Conservation (phyloP, 2,329 filamentous ascomycete genomes). For the Septoria linicola region DNA sequence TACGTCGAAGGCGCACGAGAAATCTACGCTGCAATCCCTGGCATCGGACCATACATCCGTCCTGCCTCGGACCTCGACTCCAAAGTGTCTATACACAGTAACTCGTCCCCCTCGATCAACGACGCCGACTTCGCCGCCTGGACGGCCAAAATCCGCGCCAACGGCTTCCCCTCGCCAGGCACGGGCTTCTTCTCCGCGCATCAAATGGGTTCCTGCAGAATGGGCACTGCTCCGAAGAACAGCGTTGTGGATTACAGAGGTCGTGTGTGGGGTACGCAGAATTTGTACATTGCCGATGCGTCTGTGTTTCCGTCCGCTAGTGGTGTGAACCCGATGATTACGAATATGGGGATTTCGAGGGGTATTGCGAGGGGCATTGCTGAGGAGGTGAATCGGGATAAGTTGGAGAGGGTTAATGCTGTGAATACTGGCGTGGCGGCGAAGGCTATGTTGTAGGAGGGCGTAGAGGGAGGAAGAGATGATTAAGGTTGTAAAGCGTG, state of each 20-base stretch:
- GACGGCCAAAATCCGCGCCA: slow-evolving; percentile 54
- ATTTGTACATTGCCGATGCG: slow-evolving; percentile 69
- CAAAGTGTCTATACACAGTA: slow-evolving; percentile 24
- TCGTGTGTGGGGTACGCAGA: slow-evolving; percentile 62
- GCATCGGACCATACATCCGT: slow-evolving; percentile 63
- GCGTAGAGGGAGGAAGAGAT: not conserved
- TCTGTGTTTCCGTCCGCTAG: slow-evolving; percentile 74
- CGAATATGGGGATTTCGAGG: slow-evolving; percentile 68
- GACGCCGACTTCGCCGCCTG: slow-evolving; percentile 63
- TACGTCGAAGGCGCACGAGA: slow-evolving; percentile 78
- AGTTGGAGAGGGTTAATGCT: slow-evolving; percentile 7
- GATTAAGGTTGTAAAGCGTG: not conserved
- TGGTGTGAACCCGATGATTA: slow-evolving; percentile 81
- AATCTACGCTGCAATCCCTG: slow-evolving; percentile 66
- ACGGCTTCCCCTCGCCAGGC: slow-evolving; percentile 51
- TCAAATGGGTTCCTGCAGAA: slow-evolving; percentile 77
- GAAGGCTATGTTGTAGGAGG: slow-evolving; percentile 9
- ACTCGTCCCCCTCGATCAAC: slow-evolving; percentile 44
- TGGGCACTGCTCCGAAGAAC: slow-evolving; percentile 55
- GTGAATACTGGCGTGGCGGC: slow-evolving; percentile 6
- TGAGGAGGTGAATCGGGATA: slow-evolving; percentile 13
- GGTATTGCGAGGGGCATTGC: slow-evolving; percentile 61
- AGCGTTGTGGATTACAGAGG: slow-evolving; percentile 48
- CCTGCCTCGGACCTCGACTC: slow-evolving; percentile 17
- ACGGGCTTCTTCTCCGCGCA: slow-evolving; percentile 68